phyloP scores from a whole-genome alignment of 2,329 filamentous ascomycete genomes.

The Raffaelea albimanens region DNA sequence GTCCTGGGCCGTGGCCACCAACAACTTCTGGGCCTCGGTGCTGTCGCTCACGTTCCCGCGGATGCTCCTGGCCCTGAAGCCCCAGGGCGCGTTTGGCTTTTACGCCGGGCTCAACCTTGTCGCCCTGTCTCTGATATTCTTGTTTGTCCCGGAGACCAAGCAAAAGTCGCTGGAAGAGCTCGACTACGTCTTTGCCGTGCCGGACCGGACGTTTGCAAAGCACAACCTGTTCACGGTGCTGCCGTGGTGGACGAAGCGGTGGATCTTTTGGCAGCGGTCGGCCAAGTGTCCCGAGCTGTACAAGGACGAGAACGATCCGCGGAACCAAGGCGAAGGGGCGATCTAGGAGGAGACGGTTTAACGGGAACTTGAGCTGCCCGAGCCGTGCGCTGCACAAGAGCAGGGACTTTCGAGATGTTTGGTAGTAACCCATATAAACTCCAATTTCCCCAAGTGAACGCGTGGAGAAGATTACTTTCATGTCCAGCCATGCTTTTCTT shows the following conservation, averaged over 20 bases:
- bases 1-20: slow-evolving; percentile 7
- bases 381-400: too few relatives aligned
- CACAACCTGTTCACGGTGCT: slow-evolving; percentile 19
- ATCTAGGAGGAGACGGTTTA: not conserved
- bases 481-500: not conserved
- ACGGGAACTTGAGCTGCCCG: too few relatives aligned
- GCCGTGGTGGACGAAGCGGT: slow-evolving; percentile 10
- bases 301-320: slow-evolving; percentile 12
- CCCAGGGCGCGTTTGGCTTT: slow-evolving; percentile 34
- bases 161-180: slow-evolving; percentile 48
- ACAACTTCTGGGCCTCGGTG: slow-evolving; percentile 43
- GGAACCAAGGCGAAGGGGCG: slow-evolving; percentile 1
- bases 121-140: slow-evolving; percentile 48
- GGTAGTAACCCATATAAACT: too few relatives aligned
- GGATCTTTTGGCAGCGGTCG: slow-evolving; percentile 2
- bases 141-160: slow-evolving; percentile 51
- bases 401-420: too few relatives aligned
- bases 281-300: slow-evolving; percentile 10
- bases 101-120: slow-evolving; percentile 48
- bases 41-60: slow-evolving; percentile 55
- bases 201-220: slow-evolving; percentile 28
- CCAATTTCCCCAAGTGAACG: too few relatives aligned
- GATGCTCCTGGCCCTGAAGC: slow-evolving; percentile 32
- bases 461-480: too few relatives aligned
- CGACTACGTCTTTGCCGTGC: slow-evolving; percentile 53